Evolutionary conservation across 805 yeast genomes (phyloP), one percentile per base, ranked within the genome.

Genomic region (Debaryomyces maramus): DNA sequence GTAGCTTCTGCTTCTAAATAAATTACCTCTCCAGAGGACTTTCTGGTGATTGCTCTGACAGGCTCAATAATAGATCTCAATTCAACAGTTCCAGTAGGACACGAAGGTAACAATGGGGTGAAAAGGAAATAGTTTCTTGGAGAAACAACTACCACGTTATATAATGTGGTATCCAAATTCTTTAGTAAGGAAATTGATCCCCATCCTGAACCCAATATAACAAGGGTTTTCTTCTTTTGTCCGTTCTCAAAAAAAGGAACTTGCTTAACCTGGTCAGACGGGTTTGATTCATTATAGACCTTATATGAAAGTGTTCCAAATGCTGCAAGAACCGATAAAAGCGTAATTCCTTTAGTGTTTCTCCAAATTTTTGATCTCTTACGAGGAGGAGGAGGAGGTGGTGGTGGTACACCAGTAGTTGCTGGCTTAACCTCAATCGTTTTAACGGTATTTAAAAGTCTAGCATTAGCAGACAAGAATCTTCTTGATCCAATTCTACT

Each of bases 71-170:
- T 90, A 17, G 97, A 90, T 64, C 93, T 87, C 50, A 79, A 65
- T 56, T 88, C 96, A 44, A 88, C 81, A 37, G 96, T 86, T 48
- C 97, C 97, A 27, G 96, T 90, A 41, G 97, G 95, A 51, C 91
- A 86, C 18, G 96, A 86, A 34, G 98, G 97, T 54, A 90, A 75
- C 60, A 90, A 72, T n/a, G 98, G 97, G 42, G 98, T 90, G 76
- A 91, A 90, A 55, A 90, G 73, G 70, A 90, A 89, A 73, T 88
- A 91, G 74, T 90, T 91, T 72, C 97, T 81, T 47, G 98, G 97
- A 30, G 96, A 88, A 34, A 90, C 85, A 41, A 90, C 81, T 36
- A 88, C 81, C 36, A 90, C 97, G 60, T 91, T 88, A 70, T 88
- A 90, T 62, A 83, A 73, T 34, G 90, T 72, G 30, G 97, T 84